Percentiles rank a stretch among this genome's conserved stretches.
These are phyloP conservation scores for Vigna angularis DNA, from an alignment of 306 rosid species.

Conservation along the genomic window DNA sequence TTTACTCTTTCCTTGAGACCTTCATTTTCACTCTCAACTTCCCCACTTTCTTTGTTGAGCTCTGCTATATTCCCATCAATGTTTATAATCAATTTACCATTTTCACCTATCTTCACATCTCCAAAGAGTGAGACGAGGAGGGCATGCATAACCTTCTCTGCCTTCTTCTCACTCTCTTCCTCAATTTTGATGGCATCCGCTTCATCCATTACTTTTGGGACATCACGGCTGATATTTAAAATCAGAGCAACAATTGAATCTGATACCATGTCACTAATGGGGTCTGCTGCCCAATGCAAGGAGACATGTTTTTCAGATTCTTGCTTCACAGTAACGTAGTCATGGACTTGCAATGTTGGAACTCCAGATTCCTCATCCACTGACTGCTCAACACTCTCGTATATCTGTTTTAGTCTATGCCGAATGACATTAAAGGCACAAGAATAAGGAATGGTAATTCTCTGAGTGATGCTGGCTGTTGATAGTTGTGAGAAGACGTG, in stretches of 20 bases:
- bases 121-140: conserved; percentile 88
- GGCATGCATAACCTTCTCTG: conserved; percentile 74
- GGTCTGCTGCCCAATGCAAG: conserved; percentile 91
- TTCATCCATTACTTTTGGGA: conserved; percentile 75
- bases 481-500: conserved; percentile 92
- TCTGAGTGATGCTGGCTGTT: conserved; percentile 79
- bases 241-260: conserved; percentile 86
- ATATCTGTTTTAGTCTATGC: conserved; percentile 79
- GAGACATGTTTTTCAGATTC: conserved; percentile 88
- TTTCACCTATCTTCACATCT: conserved; percentile 79
- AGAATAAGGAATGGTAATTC: conserved; percentile 86
- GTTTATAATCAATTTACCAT: conserved; percentile 79
- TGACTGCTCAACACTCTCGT: conserved; percentile 77
- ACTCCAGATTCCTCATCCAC: conserved; percentile 84
- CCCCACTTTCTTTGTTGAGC: conserved; percentile 86
- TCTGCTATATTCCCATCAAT: conserved; percentile 82
- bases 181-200: conserved; percentile 66
- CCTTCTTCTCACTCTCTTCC: conserved; percentile 77
- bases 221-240: conserved; percentile 72
- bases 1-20: conserved; percentile 87
- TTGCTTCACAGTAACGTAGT: conserved; percentile 75
- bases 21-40: conserved; percentile 85
- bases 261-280: conserved; percentile 89
- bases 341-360: conserved; percentile 74
- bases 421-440: conserved; percentile 66